Conservation (phyloP, 1,284 basidiomycete genomes). For the Inonotus hispidus region DNA sequence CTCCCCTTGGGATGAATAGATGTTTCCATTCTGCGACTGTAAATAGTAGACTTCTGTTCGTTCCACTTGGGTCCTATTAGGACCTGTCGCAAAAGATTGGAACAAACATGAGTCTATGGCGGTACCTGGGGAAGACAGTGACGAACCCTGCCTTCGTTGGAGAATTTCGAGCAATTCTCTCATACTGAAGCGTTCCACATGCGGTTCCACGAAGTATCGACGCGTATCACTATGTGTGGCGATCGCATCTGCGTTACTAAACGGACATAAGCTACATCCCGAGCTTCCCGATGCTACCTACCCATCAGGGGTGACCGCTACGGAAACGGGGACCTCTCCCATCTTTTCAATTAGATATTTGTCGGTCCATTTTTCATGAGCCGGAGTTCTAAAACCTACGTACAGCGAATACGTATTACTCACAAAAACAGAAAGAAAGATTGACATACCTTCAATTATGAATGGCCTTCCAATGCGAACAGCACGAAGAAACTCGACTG, state of each 20-base stretch:
- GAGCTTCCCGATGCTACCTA: slow-evolving; percentile 25
- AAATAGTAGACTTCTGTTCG: slow-evolving; percentile 59
- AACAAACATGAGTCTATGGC: too few species aligned
- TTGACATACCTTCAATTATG: slow-evolving; percentile 57
- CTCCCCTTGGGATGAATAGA: slow-evolving; percentile 48
- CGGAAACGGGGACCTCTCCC: slow-evolving; percentile 52
- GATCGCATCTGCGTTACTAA: slow-evolving; percentile 76
- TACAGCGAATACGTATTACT: slow-evolving; percentile 2
- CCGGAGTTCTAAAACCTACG: slow-evolving; percentile 40
- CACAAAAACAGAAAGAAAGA: neutral
- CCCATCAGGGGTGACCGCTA: slow-evolving; percentile 85
- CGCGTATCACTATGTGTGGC: slow-evolving; percentile 47
- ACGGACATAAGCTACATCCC: neutral
- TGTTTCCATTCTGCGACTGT: slow-evolving; percentile 89
- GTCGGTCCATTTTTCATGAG: slow-evolving; percentile 51
- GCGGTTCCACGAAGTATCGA: slow-evolving; percentile 77
- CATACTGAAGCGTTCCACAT: slow-evolving; percentile 64
- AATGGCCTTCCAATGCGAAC: slow-evolving; percentile 75
- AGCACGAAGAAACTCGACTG: slow-evolving; percentile 70
- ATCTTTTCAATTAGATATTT: slow-evolving; percentile 54
- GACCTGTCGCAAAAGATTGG: neutral
- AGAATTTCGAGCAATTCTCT: slow-evolving; percentile 47
- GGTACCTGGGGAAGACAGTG: neutral
- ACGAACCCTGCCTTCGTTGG: slow-evolving; percentile 18
- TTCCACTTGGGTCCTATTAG: neutral